Evolutionary conservation across 257 asterid species (phyloP), one percentile per base, ranked within the genome.

Genomic region (Gardenia jasminoides): DNA sequence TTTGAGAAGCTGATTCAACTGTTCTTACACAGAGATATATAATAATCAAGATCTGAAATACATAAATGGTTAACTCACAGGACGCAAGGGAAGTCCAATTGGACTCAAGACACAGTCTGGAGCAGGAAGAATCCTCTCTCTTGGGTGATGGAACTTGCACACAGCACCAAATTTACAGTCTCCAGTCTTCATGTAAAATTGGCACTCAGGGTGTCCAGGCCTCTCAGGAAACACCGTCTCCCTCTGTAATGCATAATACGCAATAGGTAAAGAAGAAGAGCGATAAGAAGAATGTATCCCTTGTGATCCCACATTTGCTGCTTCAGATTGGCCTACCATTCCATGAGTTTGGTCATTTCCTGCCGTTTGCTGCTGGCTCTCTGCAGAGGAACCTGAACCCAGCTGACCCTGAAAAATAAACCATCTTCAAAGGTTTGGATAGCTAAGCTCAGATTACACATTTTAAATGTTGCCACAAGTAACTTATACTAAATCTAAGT

Each of bases 191-290:
- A 95, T 82, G 90, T 95, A 95, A 85, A 93, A 93, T 84, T 90
- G 97, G 88, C 99, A 95, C 85, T 95, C 99, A 1, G 97, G 97
- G 84, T 92, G 94, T 67, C 96, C 98, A 26, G 93, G 98, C 85
- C 99, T 92, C 87, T 93, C 98, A 39, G 99, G 99, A 86, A 93
- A 95, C 72, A 90, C 89, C 75, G 85, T 88, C 76, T 92, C 98
- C 83, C 92, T 82, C 85, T 94, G 97, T 76, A 87, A 76, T 83
- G 94, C 89, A 83, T 93, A 90, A 83, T 89, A 91, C 31, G 89
- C 97, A 89, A 88, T 67, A 78, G 92, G 92, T 72, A 88, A 80
- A 67, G 95, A 83, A 76, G 91, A 89, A 81, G 90, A 85, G 85
- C 88, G 89, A 80, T 82, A 87, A 59, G 90, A 78, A 78, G 88